Evolutionary conservation across 495 filamentous ascomycete genomes (phyloP).

Genomic region (Penicillium riverlandense): DNA sequence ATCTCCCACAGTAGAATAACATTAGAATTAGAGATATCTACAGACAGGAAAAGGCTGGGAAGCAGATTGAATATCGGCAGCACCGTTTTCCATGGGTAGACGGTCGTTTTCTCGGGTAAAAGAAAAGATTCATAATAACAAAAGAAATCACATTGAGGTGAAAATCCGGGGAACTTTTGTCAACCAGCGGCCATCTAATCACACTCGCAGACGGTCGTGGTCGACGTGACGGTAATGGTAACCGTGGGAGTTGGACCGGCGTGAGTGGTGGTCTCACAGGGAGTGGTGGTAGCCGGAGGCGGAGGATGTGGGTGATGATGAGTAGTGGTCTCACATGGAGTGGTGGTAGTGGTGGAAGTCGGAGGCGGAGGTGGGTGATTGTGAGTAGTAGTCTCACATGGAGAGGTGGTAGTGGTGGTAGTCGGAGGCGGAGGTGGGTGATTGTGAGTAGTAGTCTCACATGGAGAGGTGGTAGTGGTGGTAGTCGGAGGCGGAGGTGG

Average conservation of each 20-base stretch:
- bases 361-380: too few species aligned
- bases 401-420: too few species aligned
- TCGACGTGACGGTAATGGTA: conserved; percentile 26
- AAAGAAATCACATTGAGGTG: not conserved
- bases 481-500: too few species aligned
- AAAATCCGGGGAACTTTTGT: not conserved
- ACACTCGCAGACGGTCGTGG: conserved; percentile 22
- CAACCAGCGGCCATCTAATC: conserved; percentile 8
- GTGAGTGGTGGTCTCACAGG: conserved; percentile 14
- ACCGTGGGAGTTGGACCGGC: too few species aligned
- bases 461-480: too few species aligned
- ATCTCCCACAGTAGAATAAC: conserved; percentile 11
- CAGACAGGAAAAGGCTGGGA: conserved; percentile 17
- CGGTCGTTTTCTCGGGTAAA: conserved; percentile 16
- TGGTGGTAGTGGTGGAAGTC: too few species aligned
- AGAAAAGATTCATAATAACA: not conserved
- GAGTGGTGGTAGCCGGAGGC: conserved; percentile 6
- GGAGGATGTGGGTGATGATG: not conserved
- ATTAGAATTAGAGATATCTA: conserved; percentile 35
- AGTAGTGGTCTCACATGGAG: too few species aligned
- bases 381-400: too few species aligned
- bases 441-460: too few species aligned
- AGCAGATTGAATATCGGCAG: not conserved
- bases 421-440: too few species aligned
- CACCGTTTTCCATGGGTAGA: conserved; percentile 2